Evolutionary conservation across 768 basidiomycete species (phyloP).

Genomic region (Mrakia blollopis): DNA sequence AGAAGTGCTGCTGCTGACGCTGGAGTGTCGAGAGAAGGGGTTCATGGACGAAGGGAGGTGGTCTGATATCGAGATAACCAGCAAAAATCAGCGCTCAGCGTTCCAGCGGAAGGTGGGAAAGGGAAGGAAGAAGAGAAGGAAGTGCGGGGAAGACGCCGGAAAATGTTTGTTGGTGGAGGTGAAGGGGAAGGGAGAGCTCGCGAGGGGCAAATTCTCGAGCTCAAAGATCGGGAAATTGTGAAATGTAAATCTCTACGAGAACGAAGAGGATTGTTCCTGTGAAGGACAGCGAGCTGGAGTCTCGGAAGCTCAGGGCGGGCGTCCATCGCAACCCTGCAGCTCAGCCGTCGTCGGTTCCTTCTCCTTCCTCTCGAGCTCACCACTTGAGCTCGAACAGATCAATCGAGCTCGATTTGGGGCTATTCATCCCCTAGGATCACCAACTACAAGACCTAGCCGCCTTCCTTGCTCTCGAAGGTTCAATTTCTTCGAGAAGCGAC

Average conservation of each 20-base stretch:
- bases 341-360: too few species aligned
- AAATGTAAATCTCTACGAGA: neutral
- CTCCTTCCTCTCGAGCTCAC: too few species aligned
- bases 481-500: too few species aligned
- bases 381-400: too few species aligned
- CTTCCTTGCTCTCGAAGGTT: too few species aligned
- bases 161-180: slow-evolving; percentile 33
- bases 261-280: too few species aligned
- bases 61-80: neutral
- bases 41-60: neutral
- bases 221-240: neutral
- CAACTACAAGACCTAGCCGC: too few species aligned
- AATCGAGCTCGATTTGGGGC: too few species aligned
- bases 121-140: slow-evolving; percentile 37
- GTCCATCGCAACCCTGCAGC: too few species aligned
- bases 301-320: too few species aligned
- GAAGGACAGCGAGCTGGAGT: too few species aligned
- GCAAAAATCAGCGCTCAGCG: neutral
- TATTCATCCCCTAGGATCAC: too few species aligned
- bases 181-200: slow-evolving; percentile 25
- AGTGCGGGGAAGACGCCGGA: slow-evolving; percentile 21
- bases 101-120: slow-evolving; percentile 40
- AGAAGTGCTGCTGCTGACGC: neutral
- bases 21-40: neutral
- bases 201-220: neutral